Base-by-base conservation (phyloP, 139 green algal genomes). In the Chlamydomonas schloesseri region DNA sequence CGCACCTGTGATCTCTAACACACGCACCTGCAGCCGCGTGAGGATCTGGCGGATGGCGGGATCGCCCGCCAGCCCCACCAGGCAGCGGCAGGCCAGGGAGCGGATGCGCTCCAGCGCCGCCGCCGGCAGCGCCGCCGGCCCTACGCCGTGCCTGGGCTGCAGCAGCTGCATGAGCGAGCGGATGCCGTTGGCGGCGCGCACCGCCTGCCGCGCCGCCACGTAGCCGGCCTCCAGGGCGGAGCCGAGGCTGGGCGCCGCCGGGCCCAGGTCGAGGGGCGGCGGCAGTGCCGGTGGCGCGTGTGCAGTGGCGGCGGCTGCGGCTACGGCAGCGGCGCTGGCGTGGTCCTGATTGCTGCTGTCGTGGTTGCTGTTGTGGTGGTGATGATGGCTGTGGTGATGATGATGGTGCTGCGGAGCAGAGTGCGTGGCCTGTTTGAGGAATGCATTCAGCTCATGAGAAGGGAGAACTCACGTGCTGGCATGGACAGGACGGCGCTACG, bases 41-140 rank as follows among this genome's bases (percentile, higher is more conserved):
- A 97, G 90, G 34, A 96, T 96, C 74, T 95, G 90, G 4, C 91
- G 83, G 8, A 97, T 95, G 23, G 84, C 68, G 0, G 90, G 84
- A 64, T 96, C 94, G 18, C 90, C 73, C 0, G 93, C 89, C 53
- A 96, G 67, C 0, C 92, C 92, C 70, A 94, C 71, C 50, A 96
- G 90, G 31, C 76, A 83, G 10, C 72, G 70, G 58, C 89, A 92
- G 11, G 90, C 89, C 23, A 96, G 75, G 21, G 88, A 89, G 0
- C 94, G 86, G 23, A 95, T 83, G 37, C 83, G 77, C 37, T 87
- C 76, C n/a, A 86, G 58, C 0, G 76, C 50, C 1, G 69, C 84
- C 10, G 71, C 31, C 9, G 78, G 65, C 67, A 84, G 50, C 67
- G 74, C 84, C 13, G 37, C 42, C 9, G 77, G 37, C 26, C 57